phyloP scores from a whole-genome alignment of 2,329 filamentous ascomycete species.

The Beauveria rudraprayagi region DNA sequence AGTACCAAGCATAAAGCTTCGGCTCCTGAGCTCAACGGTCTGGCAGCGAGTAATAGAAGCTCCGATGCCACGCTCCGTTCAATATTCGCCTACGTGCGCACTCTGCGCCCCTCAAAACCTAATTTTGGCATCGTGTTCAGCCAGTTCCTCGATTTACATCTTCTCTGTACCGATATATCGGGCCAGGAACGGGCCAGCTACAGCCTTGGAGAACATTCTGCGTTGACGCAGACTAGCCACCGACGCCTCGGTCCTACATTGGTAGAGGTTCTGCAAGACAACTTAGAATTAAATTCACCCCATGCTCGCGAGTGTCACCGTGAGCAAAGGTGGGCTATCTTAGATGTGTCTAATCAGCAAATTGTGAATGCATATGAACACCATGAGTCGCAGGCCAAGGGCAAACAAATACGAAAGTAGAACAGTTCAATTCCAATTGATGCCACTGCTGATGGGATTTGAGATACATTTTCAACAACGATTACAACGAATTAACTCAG shows the following conservation, averaged over 20 bases:
- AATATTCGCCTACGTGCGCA: background rate
- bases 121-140: constrained; percentile 47
- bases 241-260: background rate
- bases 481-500: background rate
- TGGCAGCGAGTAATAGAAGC: background rate
- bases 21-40: background rate
- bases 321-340: constrained; percentile 47
- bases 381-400: background rate
- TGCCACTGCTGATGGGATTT: background rate
- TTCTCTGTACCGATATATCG: constrained; percentile 41
- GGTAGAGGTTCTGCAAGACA: background rate
- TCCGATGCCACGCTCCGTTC: background rate
- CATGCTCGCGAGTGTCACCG: constrained; percentile 20
- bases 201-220: background rate
- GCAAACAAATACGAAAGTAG: background rate
- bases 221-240: constrained; percentile 11
- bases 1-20: background rate
- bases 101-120: constrained; percentile 22
- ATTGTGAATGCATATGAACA: constrained; percentile 32
- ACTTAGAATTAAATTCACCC: constrained; percentile 20
- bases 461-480: background rate
- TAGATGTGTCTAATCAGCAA: constrained; percentile 33
- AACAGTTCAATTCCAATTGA: background rate
- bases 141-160: constrained; percentile 46
- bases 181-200: constrained; percentile 16